Percentiles rank a stretch among this genome's conserved stretches.
These are phyloP conservation scores for Aspergillus floridensis DNA, from an alignment of 2,329 filamentous ascomycete genomes.

Conservation along the genomic window DNA sequence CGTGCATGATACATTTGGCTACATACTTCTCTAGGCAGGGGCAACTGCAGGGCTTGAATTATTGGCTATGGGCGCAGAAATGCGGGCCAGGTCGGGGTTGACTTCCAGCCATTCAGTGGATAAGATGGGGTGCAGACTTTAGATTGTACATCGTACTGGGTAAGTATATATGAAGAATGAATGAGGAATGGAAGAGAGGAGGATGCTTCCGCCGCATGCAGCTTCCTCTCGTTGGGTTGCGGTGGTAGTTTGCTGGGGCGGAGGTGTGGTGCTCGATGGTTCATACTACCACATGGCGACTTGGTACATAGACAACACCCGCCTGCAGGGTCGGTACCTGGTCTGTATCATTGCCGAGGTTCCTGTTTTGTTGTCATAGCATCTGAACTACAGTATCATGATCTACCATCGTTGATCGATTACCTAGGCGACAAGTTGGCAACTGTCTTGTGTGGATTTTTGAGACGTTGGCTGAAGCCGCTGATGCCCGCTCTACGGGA, in stretches of 20 bases:
- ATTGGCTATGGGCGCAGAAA: not conserved
- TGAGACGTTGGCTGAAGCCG: too few species aligned
- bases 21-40: not conserved
- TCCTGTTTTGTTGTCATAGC: too few species aligned
- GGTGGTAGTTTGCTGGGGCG: not conserved
- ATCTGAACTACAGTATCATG: too few species aligned
- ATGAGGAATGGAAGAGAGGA: not conserved
- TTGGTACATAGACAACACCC: too few species aligned
- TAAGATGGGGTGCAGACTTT: not conserved
- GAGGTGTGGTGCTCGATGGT: too few species aligned
- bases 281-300: too few species aligned
- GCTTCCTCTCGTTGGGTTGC: not conserved
- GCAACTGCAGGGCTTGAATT: not conserved
- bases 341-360: too few species aligned
- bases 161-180: not conserved
- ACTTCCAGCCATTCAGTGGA: not conserved
- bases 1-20: slow-evolving; percentile 5
- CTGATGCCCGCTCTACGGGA: not conserved
- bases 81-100: not conserved
- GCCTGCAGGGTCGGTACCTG: too few species aligned
- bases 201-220: too few species aligned
- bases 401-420: too few species aligned
- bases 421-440: too few species aligned
- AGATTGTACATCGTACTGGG: not conserved
- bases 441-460: too few species aligned